Evolutionary conservation across 805 yeast species (phyloP).

Genomic region (Nakazawaea anatomiae): DNA sequence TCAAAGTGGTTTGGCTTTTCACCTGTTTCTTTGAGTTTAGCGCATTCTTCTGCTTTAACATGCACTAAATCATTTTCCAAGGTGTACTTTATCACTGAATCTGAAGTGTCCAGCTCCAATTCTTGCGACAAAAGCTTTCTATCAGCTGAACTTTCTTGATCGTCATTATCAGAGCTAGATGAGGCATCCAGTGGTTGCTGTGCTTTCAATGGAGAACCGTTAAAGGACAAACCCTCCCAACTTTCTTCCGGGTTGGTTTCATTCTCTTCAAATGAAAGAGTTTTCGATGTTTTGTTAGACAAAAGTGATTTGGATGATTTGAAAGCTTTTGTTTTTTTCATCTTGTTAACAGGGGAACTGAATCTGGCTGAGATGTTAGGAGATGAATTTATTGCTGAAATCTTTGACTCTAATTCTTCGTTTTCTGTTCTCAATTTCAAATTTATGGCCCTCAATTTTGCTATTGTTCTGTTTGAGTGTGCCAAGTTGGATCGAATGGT

Average conservation of each 20-base stretch:
- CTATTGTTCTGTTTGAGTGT: constrained; percentile 58
- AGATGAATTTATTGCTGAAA: constrained; percentile 2
- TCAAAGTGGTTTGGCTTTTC: background rate
- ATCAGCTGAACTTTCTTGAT: constrained; percentile 1
- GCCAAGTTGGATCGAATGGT: constrained; percentile 58
- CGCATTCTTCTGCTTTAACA: constrained; percentile 18
- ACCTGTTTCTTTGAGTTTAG: constrained; percentile 3
- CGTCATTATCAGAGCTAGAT: constrained; percentile 17
- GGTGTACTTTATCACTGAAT: constrained; percentile 8
- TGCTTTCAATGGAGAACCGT: background rate
- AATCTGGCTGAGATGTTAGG: background rate
- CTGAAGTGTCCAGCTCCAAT: constrained; percentile 6
- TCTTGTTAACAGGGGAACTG: constrained; percentile 1
- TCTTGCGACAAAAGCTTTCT: constrained; percentile 14
- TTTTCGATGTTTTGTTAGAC: constrained; percentile 14
- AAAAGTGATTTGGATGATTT: constrained; percentile 12
- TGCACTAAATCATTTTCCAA: constrained; percentile 16
- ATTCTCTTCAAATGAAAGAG: constrained; percentile 17
- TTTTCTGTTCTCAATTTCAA: constrained; percentile 39
- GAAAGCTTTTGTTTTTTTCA: constrained; percentile 4
- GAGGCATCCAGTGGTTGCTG: background rate
- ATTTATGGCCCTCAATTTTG: constrained; percentile 48
- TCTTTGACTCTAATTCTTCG: constrained; percentile 24
- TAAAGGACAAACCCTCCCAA: constrained; percentile 16
- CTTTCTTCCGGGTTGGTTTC: constrained; percentile 17